Evolutionary conservation across 352 stramenopile genomes (phyloP), one percentile per base, ranked within the genome.

Genomic region (Saprolegnia diclina): DNA sequence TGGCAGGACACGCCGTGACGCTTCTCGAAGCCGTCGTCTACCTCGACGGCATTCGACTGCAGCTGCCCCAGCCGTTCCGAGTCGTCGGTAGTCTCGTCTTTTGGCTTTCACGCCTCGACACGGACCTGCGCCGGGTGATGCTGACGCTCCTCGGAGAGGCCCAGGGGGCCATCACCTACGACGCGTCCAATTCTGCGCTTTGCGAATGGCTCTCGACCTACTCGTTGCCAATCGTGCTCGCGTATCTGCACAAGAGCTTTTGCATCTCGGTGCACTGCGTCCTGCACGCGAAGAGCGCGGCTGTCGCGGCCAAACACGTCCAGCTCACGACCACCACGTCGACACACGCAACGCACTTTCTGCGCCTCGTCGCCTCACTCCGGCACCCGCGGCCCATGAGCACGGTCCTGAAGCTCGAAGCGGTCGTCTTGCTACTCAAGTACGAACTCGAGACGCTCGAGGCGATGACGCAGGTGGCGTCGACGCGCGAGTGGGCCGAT

Each of bases 41-140:
- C 53, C 40, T 14, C 19, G n/a, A 42, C 44, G 14, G 22, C 24
- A 22, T 37, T 37, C 13, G 13, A 19, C 26, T 66, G 16, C 37
- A 21, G 19, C 40, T 66, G 22, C 29, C 26, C 9, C n/a, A 22
- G 21, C 57, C 57, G 4, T 40, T 66, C 11, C 48, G 50, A 18
- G 29, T 66, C 40, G 35, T 66, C 24, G 57, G 57, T 16, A 9
- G 35, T 11, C 57, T 66, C 24, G 37, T 42, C 10, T 66, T 66
- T 21, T 66, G 57, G 57, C 57, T 66, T 22, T 37, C 37, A 4
- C 57, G 50, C 21, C 50, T 66, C 22, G 57, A 66, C 44, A 55
- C 42, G 5, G 18, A 54, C 21, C 38, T 66, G 19, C 13, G 21
- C 7, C 57, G 50, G 21, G 48, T 40, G 44, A 21, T 66, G 6